Base-by-base conservation (phyloP, 75 land plant genomes). In the Selaginella tamariscina region DNA sequence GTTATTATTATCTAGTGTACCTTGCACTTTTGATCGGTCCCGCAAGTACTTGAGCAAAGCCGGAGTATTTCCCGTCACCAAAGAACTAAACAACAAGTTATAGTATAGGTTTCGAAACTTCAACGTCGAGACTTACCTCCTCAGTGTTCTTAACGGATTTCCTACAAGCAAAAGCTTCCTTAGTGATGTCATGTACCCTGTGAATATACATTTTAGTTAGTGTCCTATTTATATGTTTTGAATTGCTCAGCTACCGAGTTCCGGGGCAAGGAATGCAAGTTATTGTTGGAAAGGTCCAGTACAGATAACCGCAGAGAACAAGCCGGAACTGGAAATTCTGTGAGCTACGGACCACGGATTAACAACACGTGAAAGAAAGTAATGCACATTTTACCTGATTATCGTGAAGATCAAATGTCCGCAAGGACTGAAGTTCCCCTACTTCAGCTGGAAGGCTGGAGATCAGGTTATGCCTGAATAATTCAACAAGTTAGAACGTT, bases 201-300 rank as follows among this genome's bases (percentile, higher is more conserved):
- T 29, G n/a, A 29, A n/a, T 20, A n/a, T 13, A 49, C 54, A 13
- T 13, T 49, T 49, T 20, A 49, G 11, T 13, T 13, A 13, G 11
- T 20, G 54, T 24, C 27, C 24, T 28, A 68, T 24, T 23, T 2
- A 68, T 26, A 68, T 27, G 20, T 2, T 11, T 55, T 68, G 2
- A 27, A 1, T 5, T 26, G n/a, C n/a, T 24, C 13, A 27, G 56
- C 75, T 76, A 88, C 97, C 97, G 44, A 92, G 73, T 49, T 92
- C 84, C 44, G 94, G 67, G 97, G 97, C 74, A 92, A 76, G 18
- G 87, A 84, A 72, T 84, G 55, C 31, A 92, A 56, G 62, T 86
- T 74, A 81, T 93, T 93, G 33, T 93, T 93, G 31, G 98, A 93
- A 39, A 93, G 66, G 66, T 93, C 98, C 30, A 93, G 71, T 29